Conservation (phyloP, 495 filamentous ascomycete genomes). For the Penicillium salamii region DNA sequence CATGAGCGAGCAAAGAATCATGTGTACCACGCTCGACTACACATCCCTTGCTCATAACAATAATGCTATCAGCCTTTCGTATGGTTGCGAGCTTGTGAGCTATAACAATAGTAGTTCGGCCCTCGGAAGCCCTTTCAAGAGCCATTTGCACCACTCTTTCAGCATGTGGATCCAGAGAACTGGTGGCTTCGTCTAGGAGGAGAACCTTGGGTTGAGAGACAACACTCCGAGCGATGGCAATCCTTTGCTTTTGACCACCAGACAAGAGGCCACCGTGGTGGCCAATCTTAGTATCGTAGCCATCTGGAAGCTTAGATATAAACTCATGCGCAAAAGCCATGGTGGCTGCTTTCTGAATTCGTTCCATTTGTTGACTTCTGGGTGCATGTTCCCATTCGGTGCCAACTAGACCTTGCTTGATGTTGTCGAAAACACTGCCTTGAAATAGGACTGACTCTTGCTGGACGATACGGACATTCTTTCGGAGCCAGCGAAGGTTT, state of each 20-base stretch:
- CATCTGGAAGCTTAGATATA: constrained; percentile 29
- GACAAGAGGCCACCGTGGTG: constrained; percentile 80
- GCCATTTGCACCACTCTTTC: constrained; percentile 84
- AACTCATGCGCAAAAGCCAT: constrained; percentile 51
- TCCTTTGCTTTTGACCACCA: constrained; percentile 91
- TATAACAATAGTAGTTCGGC: constrained; percentile 83
- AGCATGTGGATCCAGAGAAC: constrained; percentile 78
- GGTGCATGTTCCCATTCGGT: constrained; percentile 53
- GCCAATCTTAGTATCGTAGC: constrained; percentile 79
- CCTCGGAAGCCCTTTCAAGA: constrained; percentile 69
- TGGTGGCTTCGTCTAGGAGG: constrained; percentile 85
- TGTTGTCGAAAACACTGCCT: constrained; percentile 75
- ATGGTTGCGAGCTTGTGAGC: constrained; percentile 86
- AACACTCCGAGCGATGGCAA: constrained; percentile 75
- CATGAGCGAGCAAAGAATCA: constrained; percentile 31
- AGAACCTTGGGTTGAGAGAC: constrained; percentile 79
- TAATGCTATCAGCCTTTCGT: constrained; percentile 81
- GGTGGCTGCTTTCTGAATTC: constrained; percentile 56
- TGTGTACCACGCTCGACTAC: constrained; percentile 81
- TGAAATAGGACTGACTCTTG: constrained; percentile 53
- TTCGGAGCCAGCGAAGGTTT: constrained; percentile 78
- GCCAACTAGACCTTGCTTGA: constrained; percentile 68
- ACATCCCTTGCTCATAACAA: constrained; percentile 74
- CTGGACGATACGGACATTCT: constrained; percentile 72
- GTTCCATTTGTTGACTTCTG: constrained; percentile 39